A percentile compares a stretch with the other conserved stretches of the same genome.
Conservation (phyloP, 441 rosid species). For the Daphne laureola region DNA sequence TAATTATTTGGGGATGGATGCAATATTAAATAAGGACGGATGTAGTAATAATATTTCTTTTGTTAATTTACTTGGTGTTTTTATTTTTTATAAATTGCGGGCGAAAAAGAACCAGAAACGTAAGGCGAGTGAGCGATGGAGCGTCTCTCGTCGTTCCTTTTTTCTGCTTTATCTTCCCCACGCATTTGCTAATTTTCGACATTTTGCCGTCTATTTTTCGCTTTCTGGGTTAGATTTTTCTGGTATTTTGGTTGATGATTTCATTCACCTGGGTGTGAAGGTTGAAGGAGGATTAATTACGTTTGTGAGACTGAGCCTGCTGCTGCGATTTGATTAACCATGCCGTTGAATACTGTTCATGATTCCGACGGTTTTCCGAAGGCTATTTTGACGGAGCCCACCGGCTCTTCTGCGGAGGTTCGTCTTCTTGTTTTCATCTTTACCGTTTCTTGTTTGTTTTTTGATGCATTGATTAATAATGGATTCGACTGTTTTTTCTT, state of each 20-base stretch:
- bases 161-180: not conserved
- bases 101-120: not conserved
- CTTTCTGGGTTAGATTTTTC: constrained; percentile 13
- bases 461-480: not conserved
- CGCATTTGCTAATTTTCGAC: constrained; percentile 6
- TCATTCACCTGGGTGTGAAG: constrained; percentile 42
- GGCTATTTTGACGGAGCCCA: constrained; percentile 61
- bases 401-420: constrained; percentile 85
- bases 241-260: constrained; percentile 9
- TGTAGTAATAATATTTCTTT: constrained; percentile 33
- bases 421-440: not conserved
- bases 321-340: constrained; percentile 30
- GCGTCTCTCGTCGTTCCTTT: not conserved
- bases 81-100: not conserved
- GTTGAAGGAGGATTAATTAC: constrained; percentile 43
- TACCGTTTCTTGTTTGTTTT: not conserved
- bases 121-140: not conserved
- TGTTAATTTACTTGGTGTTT: constrained; percentile 12
- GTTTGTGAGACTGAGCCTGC: too few species aligned
- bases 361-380: constrained; percentile 57
- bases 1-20: too few species aligned
- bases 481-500: not conserved
- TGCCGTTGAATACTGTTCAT: constrained; percentile 60
- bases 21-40: too few species aligned
- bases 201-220: constrained; percentile 1